phyloP scores from a whole-genome alignment of 2,329 filamentous ascomycete species.

The Fusarium sororula region DNA sequence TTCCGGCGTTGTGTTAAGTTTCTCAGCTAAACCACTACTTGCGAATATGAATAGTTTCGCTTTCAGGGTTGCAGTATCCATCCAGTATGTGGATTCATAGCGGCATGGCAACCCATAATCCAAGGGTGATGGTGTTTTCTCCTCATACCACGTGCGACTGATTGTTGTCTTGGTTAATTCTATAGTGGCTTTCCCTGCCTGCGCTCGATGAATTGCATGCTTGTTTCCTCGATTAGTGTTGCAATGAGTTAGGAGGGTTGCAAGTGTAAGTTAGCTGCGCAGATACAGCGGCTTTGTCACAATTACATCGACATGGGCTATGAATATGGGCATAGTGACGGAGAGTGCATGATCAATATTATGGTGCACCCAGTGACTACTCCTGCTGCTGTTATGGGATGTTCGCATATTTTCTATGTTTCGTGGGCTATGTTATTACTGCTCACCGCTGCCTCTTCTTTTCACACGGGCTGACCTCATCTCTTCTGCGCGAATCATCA shows the following conservation, averaged over 20 bases:
- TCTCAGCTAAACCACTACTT: background rate
- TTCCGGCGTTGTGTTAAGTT: background rate
- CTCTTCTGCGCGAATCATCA: constrained; percentile 2
- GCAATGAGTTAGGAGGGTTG: constrained; percentile 11
- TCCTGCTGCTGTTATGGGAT: background rate
- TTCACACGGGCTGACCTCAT: background rate
- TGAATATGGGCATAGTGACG: background rate
- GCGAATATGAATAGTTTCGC: background rate
- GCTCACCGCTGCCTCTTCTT: constrained; percentile 24
- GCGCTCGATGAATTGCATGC: background rate
- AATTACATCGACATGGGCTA: constrained; percentile 1
- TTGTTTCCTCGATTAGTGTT: constrained; percentile 8
- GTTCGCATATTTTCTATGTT: constrained; percentile 6
- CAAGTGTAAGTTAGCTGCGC: constrained; percentile 9
- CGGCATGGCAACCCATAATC: background rate
- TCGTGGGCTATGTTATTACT: constrained; percentile 22
- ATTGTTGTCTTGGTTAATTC: background rate
- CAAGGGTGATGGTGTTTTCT: background rate
- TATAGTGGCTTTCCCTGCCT: background rate
- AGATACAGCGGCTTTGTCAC: constrained; percentile 5
- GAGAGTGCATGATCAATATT: constrained; percentile 6
- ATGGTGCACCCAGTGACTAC: constrained; percentile 4
- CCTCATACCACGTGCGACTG: background rate
- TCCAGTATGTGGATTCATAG: background rate
- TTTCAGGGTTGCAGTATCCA: background rate